Evolutionary conservation across 2,329 filamentous ascomycete species (phyloP).

Genomic region (Lasiodiplodia hormozganensis): DNA sequence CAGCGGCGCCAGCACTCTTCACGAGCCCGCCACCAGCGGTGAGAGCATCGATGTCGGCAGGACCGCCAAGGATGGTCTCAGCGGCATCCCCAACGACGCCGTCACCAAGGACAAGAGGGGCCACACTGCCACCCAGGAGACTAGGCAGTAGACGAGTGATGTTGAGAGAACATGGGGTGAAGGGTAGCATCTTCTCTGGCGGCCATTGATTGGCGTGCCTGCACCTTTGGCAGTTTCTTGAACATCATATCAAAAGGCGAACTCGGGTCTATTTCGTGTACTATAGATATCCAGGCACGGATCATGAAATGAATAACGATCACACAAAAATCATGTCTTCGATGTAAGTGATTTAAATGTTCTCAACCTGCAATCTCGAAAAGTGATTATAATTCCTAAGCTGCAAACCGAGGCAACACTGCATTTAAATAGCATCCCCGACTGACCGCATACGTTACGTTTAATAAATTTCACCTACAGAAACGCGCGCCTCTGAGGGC

Average conservation of each 20-base stretch:
- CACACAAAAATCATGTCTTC: neutral
- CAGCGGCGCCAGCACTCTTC: conserved; percentile 56
- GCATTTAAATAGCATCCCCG: neutral
- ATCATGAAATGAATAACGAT: conserved; percentile 15
- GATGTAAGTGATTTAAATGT: neutral
- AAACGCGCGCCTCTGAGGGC: neutral
- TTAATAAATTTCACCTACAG: neutral
- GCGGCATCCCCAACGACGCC: conserved; percentile 66
- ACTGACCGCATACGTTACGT: neutral
- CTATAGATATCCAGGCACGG: conserved; percentile 1
- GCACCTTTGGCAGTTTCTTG: neutral
- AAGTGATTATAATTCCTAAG: neutral
- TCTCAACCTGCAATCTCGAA: neutral
- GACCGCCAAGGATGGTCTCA: conserved; percentile 65
- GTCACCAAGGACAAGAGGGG: conserved; percentile 55
- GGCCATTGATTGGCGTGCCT: conserved; percentile 14
- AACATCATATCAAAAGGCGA: neutral
- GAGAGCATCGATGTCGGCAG: conserved; percentile 64
- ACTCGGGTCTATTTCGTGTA: neutral
- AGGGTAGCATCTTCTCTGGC: neutral
- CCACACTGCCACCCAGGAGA: conserved; percentile 50
- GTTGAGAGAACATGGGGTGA: neutral
- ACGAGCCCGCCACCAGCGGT: conserved; percentile 52
- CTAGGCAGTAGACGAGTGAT: conserved; percentile 36
- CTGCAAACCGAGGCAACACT: neutral